Conservation (phyloP, 2,329 filamentous ascomycete genomes). For the Fusarium lateritium region DNA sequence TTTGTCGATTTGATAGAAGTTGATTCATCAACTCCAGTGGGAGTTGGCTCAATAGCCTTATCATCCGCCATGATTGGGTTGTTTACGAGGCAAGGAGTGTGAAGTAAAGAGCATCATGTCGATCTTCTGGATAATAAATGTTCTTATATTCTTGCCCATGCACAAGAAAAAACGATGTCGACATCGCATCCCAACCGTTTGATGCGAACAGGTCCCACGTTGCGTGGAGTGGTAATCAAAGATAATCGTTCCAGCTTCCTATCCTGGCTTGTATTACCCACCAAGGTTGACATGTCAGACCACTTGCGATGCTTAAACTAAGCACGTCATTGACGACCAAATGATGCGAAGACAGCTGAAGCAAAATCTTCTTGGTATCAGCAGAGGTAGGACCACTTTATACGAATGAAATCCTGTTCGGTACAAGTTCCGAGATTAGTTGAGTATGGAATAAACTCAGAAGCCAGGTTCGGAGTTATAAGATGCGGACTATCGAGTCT, state of each 20-base stretch:
- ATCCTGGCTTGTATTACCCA: slow-evolving; percentile 6
- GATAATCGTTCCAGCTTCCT: slow-evolving; percentile 1
- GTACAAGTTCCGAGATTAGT: not conserved
- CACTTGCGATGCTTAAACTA: not conserved
- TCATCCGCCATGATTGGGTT: not conserved
- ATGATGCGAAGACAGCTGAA: not conserved
- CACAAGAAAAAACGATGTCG: not conserved
- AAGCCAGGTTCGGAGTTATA: not conserved
- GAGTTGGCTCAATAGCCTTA: slow-evolving; percentile 1
- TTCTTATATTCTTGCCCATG: not conserved
- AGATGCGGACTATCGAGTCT: not conserved
- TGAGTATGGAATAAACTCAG: not conserved
- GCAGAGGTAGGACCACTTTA: not conserved
- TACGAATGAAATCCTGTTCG: not conserved
- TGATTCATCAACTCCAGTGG: not conserved
- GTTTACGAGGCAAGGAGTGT: not conserved
- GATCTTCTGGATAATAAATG: fast-evolving
- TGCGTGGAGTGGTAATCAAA: slow-evolving; percentile 1
- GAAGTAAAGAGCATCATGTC: too few species aligned
- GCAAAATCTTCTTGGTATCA: not conserved
- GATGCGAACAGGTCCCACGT: not conserved
- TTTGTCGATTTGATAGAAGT: not conserved
- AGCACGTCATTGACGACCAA: slow-evolving; percentile 3
- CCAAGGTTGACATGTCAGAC: not conserved
- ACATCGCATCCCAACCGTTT: not conserved